A percentile compares a stretch with the other conserved stretches of the same genome.
Evolutionary conservation across 2,329 filamentous ascomycete species (phyloP).

Genomic region (Fusarium irregulare): DNA sequence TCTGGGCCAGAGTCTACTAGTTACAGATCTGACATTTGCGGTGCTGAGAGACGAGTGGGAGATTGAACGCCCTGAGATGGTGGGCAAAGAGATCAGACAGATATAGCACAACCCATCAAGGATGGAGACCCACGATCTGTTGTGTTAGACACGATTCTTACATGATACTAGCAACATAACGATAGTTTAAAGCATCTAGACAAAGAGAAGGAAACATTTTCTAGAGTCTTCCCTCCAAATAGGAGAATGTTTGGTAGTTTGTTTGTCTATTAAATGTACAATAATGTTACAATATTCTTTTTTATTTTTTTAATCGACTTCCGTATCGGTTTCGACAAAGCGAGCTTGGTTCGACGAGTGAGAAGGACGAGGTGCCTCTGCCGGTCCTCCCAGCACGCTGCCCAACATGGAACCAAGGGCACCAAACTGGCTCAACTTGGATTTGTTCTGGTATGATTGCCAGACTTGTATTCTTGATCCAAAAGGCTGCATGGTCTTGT

Average conservation of each 20-base stretch:
- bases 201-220: constrained; percentile 22
- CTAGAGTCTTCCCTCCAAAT: constrained; percentile 11
- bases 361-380: constrained; percentile 22
- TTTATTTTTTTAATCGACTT: constrained; percentile 48
- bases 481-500: constrained; percentile 57
- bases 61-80: constrained; percentile 88
- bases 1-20: constrained; percentile 84
- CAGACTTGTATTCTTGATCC: constrained; percentile 60
- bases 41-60: constrained; percentile 94
- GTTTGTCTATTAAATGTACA: constrained; percentile 35
- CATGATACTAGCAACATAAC: neutral
- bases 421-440: constrained; percentile 57
- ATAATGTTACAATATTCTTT: constrained; percentile 34
- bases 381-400: constrained; percentile 47
- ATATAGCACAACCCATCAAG: constrained; percentile 64
- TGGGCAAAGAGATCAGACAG: constrained; percentile 86
- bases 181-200: constrained; percentile 30
- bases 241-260: constrained; percentile 1
- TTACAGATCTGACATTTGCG: constrained; percentile 90
- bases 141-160: neutral
- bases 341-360: constrained; percentile 38
- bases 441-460: constrained; percentile 47
- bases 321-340: constrained; percentile 52
- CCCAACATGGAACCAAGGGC: constrained; percentile 60
- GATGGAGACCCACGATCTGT: neutral